Base-by-base conservation (phyloP, 257 asterid genomes). In the Buddleja alternifolia region DNA sequence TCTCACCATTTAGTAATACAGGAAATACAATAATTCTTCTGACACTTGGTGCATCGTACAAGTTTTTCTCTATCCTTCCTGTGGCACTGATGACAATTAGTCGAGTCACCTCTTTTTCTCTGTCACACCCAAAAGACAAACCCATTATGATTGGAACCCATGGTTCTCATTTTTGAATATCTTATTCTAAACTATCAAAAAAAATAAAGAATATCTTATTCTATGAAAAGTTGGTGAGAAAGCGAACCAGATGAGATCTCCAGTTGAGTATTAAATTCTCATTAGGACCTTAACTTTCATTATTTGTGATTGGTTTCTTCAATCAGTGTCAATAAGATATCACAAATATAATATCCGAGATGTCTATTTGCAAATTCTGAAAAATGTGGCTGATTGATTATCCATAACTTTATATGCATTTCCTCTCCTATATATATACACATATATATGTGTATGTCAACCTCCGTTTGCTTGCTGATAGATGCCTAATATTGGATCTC, bases 1-100 rank as follows among this genome's bases (percentile, higher is more conserved):
- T n/a, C 60, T 24, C 60, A 53, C 60, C 60, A 23, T 53, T 24
- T 53, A 1, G 60, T 53, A 39, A 53, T 53, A 17, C 60, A 53
- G 8, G 60, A 8, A 53, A 23, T 53, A 12, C 60, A 53, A 53
- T 10, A 53, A 53, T 1, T 24, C 60, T 24, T 53, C 60, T 11
- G 15, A 39, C 60, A 53, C 8, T 24, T 53, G 34, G 60, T 53
- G 60, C 60, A 53, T 9, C 37, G 16, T 9, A 21, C 52, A 45
- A 14, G 2, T 45, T 20, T 45, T 45, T 4, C 52, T n/a, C 15
- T 45, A 45, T 14, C 52, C 4, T 15, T 45, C 52, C 52, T 45
- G 7, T 45, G 52, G 52, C 52, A 45, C 52, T 45, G 52, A 45
- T 51, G 32, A 51, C 57, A 51, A 51, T 51, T 51, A 34, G 40